Evolutionary conservation across 129 eudicot genomes (phyloP), one percentile per base, ranked within the genome.

Genomic region (Flaveria trinervia): DNA sequence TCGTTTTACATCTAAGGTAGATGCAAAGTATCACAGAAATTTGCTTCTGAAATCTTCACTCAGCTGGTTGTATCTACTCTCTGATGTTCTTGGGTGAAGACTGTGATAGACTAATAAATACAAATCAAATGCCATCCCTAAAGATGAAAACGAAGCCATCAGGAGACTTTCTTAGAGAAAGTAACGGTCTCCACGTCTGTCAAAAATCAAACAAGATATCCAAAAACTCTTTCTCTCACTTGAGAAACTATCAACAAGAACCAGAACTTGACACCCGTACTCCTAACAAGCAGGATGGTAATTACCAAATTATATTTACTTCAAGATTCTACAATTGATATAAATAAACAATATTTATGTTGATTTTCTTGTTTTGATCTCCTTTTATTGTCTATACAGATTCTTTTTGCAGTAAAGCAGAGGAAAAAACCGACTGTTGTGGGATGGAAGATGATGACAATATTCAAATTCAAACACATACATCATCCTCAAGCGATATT

Each of bases 141-240:
- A 80, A 80, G 71, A 80, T 80, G 84, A 74, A 70, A 57, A 33
- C 54, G 46, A 70, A 73, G 59, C 44, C 80, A 14, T 56, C 76
- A 3, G 75, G 62, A 45, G 79, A 73, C 69, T 39, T 46, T 65
- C 17, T 28, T 41, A 65, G 23, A 65, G 79, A 66, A 74, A 78
- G 45, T 15, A 84, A 81, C 52, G 87, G 96, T 78, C 93, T 93
- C 41, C 96, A 78, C 60, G 88, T 89, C 2, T 86, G 98, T 81
- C 90, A 79, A 62, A 90, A 83, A 62, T 93, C 98, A 11, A 85
- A 70, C 81, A 85, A 79, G 76, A 93, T 89, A 52, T 85, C 86
- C 71, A 93, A 93, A 79, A 77, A 51, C 70, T 78, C 89, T 69
- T 82, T 75, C 68, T 78, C 97, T 43, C 87, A 67, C 65, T 66